Percentiles rank a stretch among this genome's conserved stretches.
Evolutionary conservation across 805 yeast genomes (phyloP).

Genomic region (Martiniozyma abietophila): DNA sequence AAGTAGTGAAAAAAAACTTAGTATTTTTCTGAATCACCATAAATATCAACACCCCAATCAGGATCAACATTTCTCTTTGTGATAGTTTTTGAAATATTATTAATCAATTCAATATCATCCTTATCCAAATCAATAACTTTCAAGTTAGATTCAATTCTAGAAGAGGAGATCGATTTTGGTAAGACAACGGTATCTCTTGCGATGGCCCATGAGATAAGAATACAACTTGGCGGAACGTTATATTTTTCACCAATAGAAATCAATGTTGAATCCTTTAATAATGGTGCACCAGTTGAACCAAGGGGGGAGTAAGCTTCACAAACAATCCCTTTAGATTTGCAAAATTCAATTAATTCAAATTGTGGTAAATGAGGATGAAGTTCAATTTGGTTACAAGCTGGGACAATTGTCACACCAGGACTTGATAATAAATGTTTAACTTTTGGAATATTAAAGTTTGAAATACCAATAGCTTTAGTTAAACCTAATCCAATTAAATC

Average conservation of each 20-base stretch:
- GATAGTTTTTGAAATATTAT: slow-evolving; percentile 5
- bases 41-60: slow-evolving; percentile 13
- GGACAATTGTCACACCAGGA: slow-evolving; percentile 43
- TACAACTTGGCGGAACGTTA: slow-evolving; percentile 38
- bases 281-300: slow-evolving; percentile 52
- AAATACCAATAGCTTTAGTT: slow-evolving; percentile 66
- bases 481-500: slow-evolving; percentile 43
- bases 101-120: slow-evolving; percentile 29
- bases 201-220: slow-evolving; percentile 50
- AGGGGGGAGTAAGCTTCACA: slow-evolving; percentile 76
- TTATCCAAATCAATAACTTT: slow-evolving; percentile 26
- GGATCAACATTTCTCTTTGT: slow-evolving; percentile 10
- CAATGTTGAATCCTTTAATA: slow-evolving; percentile 36
- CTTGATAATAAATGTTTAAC: slow-evolving; percentile 41
- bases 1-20: no score
- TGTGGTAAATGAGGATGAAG: slow-evolving; percentile 68
- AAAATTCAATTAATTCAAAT: slow-evolving; percentile 44
- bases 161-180: slow-evolving; percentile 28
- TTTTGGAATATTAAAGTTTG: slow-evolving; percentile 57
- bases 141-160: slow-evolving; percentile 30
- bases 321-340: slow-evolving; percentile 42
- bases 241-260: slow-evolving; percentile 36
- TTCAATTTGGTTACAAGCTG: slow-evolving; percentile 72
- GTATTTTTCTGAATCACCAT: slow-evolving; percentile 1
- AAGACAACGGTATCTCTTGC: slow-evolving; percentile 38